Base-by-base conservation (phyloP, 352 stramenopile genomes). In the Phytophthora rubi region DNA sequence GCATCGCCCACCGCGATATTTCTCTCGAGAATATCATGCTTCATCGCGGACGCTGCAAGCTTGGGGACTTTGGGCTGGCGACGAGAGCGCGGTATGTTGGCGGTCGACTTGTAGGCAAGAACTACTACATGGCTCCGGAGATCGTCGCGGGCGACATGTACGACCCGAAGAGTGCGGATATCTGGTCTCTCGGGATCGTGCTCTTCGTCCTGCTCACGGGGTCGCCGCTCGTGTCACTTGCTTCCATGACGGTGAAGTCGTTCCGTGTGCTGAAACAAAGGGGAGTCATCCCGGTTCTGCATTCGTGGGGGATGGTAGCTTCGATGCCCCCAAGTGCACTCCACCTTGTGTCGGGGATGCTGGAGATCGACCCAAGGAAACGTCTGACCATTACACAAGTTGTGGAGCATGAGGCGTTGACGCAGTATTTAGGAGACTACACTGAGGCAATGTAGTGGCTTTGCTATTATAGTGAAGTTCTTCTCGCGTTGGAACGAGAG, bases 81-180 rank as follows among this genome's bases (percentile, higher is more conserved):
- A 76, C 70, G 18, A 65, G 68, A 44, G 47, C 53, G 4, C 33
- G 6, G 16, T 16, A 33, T 1, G 60, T 30, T 16, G 66, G 63
- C 49, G 62, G 69, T 1, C 61, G 70, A 33, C 63, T 62, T 21
- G 76, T 80, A 18, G 79, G 79, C 44, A 87, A 87, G 58, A 76
- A 79, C 57, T 86, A 83, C 73, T 86, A 86, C 62, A 88, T 84
- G 75, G 80, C 78, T 2, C 80, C 77, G 0, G 80, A 88, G 64
- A 71, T 85, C 6, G 75, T 82, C 33, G 65, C 74, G 13, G 71
- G 73, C 7, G 26, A 54, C 18, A 7, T 6, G 32, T 88, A 88
- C 66, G 71, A 84, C 59, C 75, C 80, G 0, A 75, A 76, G 53
- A 62, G 59, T 0, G 78, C 75, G 32, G 45, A 52, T 28, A 15